These are phyloP conservation scores for Endothia cerciana DNA, from an alignment of 2,329 filamentous ascomycete genomes.

Conservation along the genomic window DNA sequence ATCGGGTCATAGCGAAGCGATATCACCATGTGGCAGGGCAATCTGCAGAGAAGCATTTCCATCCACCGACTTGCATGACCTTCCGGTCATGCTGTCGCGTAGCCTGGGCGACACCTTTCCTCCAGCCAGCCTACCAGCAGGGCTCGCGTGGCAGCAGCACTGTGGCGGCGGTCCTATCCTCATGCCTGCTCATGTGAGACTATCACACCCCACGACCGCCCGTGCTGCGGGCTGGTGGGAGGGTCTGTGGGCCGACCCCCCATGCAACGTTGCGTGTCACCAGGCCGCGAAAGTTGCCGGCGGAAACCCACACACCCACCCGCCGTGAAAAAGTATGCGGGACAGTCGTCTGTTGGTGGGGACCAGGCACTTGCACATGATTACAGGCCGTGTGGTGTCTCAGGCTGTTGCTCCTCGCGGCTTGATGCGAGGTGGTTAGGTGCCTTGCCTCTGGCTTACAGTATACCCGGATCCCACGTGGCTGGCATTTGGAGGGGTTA, in stretches of 20 bases:
- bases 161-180: background rate
- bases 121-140: too few species aligned
- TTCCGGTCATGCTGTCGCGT: background rate
- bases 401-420: background rate
- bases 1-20: background rate
- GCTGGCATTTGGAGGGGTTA: background rate
- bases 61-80: background rate
- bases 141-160: background rate
- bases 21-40: background rate
- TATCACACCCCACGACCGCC: background rate
- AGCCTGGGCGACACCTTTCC: too few species aligned
- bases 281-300: background rate
- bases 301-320: background rate
- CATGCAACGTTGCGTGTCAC: constrained; percentile 8
- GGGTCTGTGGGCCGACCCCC: too few species aligned
- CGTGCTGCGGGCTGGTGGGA: background rate
- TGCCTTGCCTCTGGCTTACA: constrained; percentile 7
- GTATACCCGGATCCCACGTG: background rate
- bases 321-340: background rate
- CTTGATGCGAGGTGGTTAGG: too few species aligned
- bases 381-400: background rate
- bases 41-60: background rate
- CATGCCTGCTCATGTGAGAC: background rate
- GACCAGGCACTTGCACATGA: background rate
- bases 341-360: background rate